A percentile compares a stretch with the other conserved stretches of the same genome.
phyloP scores from a whole-genome alignment of 345 rosid species.

The Capsella bursapastoris region DNA sequence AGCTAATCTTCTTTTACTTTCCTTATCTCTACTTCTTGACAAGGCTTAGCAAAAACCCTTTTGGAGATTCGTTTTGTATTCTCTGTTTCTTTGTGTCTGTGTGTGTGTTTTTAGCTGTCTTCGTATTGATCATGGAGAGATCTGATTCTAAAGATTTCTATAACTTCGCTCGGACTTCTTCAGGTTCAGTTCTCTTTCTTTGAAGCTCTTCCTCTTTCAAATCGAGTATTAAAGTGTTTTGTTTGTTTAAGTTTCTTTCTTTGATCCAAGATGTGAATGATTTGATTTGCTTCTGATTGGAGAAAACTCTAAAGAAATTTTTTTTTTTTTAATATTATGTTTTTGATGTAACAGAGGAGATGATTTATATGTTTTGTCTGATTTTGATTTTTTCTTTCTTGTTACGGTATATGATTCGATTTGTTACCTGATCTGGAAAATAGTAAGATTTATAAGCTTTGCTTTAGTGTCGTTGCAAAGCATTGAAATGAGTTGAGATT shows the following conservation, averaged over 20 bases:
- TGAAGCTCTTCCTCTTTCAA: not conserved
- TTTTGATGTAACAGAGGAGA: too few species aligned
- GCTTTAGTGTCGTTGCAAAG: not conserved
- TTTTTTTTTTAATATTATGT: too few species aligned
- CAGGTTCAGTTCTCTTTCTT: slow-evolving; percentile 47
- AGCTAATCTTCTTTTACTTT: slow-evolving; percentile 14
- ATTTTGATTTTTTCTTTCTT: not conserved
- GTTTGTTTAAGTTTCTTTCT: not conserved
- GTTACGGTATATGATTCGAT: not conserved
- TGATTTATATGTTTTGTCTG: not conserved
- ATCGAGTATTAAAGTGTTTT: not conserved
- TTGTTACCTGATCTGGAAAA: not conserved
- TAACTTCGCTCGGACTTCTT: slow-evolving; percentile 52
- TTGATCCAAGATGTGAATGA: slow-evolving; percentile 8
- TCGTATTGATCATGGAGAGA: slow-evolving; percentile 63
- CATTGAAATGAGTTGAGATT: not conserved
- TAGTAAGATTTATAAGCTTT: not conserved
- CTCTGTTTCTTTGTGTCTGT: not conserved
- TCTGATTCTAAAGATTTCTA: slow-evolving; percentile 53
- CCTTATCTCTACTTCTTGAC: not conserved
- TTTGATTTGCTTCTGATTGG: not conserved
- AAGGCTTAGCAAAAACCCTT: not conserved
- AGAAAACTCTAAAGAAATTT: not conserved
- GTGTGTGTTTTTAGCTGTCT: not conserved
- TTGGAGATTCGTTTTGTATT: slow-evolving; percentile 21